Evolutionary conservation across 176 grass and related monocot genomes (phyloP).

Genomic region (Cenchrus fungigraminus): DNA sequence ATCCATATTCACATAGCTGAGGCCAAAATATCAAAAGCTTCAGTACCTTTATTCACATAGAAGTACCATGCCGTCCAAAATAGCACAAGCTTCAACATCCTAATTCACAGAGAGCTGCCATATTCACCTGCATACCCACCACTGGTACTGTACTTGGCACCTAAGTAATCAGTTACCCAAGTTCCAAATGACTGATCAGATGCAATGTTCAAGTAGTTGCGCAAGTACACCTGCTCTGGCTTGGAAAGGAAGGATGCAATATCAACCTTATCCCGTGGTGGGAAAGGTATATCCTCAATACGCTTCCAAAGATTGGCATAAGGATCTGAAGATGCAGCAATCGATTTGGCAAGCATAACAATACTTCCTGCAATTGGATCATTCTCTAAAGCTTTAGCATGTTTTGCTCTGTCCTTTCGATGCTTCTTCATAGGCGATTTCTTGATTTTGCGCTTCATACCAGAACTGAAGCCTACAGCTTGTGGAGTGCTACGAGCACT

Average conservation of each 20-base stretch:
- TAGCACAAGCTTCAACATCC: neutral
- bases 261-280: neutral
- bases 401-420: neutral
- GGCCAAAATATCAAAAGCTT: neutral
- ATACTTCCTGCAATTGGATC: neutral
- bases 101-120: neutral
- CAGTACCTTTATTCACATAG: neutral
- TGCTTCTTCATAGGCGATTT: neutral
- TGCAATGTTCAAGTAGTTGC: neutral
- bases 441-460: neutral
- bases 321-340: neutral
- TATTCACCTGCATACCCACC: neutral
- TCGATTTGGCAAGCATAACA: neutral
- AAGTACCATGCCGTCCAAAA: neutral
- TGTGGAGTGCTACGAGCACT: neutral
- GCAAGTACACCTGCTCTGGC: neutral
- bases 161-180: neutral
- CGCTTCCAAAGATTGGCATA: neutral
- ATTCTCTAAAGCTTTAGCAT: neutral
- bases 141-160: neutral
- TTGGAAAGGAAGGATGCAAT: neutral
- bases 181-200: neutral
- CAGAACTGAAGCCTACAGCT: neutral
- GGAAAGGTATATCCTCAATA: neutral
- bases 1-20: neutral